Evolutionary conservation across 1,284 basidiomycete species (phyloP).

Genomic region (Phylloporus sp.): DNA sequence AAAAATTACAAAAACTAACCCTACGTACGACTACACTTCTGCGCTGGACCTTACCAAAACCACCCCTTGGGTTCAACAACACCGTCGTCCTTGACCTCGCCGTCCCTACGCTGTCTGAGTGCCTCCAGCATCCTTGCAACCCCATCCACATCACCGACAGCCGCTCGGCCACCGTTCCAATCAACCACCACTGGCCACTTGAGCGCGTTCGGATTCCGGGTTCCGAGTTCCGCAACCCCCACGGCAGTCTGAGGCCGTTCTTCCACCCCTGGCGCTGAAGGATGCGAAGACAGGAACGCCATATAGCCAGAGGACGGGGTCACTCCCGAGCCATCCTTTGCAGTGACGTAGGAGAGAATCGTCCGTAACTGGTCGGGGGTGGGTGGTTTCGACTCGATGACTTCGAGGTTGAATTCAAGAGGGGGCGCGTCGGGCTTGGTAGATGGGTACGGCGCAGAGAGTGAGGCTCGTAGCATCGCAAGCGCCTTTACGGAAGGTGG

Average conservation of each 20-base stretch:
- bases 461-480: constrained; percentile 56
- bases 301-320: constrained; percentile 43
- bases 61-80: constrained; percentile 52
- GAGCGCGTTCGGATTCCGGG: constrained; percentile 57
- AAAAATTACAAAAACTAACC: not conserved
- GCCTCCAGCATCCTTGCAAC: constrained; percentile 66
- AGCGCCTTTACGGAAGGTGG: constrained; percentile 66
- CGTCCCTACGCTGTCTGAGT: constrained; percentile 64
- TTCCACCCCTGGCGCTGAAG: constrained; percentile 18
- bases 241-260: constrained; percentile 47
- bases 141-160: constrained; percentile 68
- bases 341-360: constrained; percentile 64
- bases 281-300: constrained; percentile 39
- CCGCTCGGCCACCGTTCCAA: constrained; percentile 70
- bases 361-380: constrained; percentile 68
- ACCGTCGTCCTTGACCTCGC: constrained; percentile 51
- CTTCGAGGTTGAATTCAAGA: constrained; percentile 70
- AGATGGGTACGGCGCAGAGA: constrained; percentile 64
- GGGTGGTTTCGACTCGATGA: constrained; percentile 65
- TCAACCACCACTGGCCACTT: constrained; percentile 83
- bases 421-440: constrained; percentile 48
- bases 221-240: constrained; percentile 54
- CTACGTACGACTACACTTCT: not conserved
- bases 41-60: constrained; percentile 41
- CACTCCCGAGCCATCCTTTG: constrained; percentile 32